Evolutionary conservation across 768 basidiomycete species (phyloP), one percentile per base, ranked within the genome.

Genomic region (Guyanaporus albipodus): DNA sequence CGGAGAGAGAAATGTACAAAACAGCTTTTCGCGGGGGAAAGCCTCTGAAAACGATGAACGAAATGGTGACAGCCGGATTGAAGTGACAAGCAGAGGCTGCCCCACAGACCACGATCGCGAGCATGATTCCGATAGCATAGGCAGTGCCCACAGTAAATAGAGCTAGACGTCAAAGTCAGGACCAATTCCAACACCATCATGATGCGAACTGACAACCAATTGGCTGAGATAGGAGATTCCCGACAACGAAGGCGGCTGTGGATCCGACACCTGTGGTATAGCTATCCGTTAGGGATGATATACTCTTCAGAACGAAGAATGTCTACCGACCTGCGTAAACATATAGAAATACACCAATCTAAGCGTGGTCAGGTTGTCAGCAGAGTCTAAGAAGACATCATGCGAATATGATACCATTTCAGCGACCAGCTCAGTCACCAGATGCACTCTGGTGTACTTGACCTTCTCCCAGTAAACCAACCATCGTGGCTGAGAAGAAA

Each of bases 301-400:
- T 22, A 15, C 23, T 24, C 9, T 12, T 36, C 22, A 0, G 36
- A 41, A 39, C 5, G 15, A 46, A 26, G 26, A 36, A 35, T 9
- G 2, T 22, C 9, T n/a, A 42, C 70, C 49, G 31, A 72, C 78
- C 79, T n/a, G 67, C 68, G 47, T 76, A 79, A 21, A 74, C 73
- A 56, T 81, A 84, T 50, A 85, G 64, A 60, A 82, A 83, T 14
- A 78, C 79, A 11, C 82, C 83, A 29, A 80, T 42, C 81, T 83
- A 49, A 15, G 27, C 4, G 42, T 17, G 46, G 17, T 14, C 31
- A 27, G 38, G 39, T 43, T 17, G 28, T 50, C 48, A 48, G 56
- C 21, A n/a, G n/a, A 17, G 12, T n/a, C 0, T 27, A 37, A 32
- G 21, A 19, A 34, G 28, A 8, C 17, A 41, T 18, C 17, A 41